Evolutionary conservation across 176 grass and related monocot genomes (phyloP), one percentile per base, ranked within the genome.

Genomic region (Areca catechu): DNA sequence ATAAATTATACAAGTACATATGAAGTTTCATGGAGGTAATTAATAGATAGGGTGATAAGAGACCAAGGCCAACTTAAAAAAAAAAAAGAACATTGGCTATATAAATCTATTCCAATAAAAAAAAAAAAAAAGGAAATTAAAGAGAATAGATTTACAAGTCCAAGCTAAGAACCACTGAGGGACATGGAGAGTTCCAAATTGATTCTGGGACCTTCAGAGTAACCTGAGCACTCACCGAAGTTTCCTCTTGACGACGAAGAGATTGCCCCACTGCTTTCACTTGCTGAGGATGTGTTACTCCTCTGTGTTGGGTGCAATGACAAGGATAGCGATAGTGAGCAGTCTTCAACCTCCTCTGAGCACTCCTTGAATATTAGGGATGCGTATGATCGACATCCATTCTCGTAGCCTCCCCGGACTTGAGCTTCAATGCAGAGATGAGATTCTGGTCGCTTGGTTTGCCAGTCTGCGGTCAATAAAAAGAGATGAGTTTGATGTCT

Each of bases 161-260:
- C 37, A 37, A 51, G 48, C 65, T 84, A 96, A 53, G 80, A 77
- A 30, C 86, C 68, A 21, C 63, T 78, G 62, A 89, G 71, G 58
- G 94, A 89, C 84, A 98, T 68, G 21, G 94, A 81, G 20, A 98
- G 94, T 48, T 92, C 88, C 73, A 98, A 67, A 63, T 88, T 93
- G 14, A 98, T 25, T 1, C 70, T 71, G 0, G 28, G 53, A 58
- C 49, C 65, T 22, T 53, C 68, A 1, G 77, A 86, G 54, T 57
- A 75, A 30, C 28, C 81, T 3, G 88, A 89, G 73, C 63, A 79
- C 53, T 76, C 60, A 7, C 80, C 76, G 66, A 73, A 70, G 84
- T 82, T 85, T 77, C 71, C 69, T 30, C 77, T 67, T 1, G 71
- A 56, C 16, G 83, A 78, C 3, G 77, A 50, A 62, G 54, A 81